Evolutionary conservation across 345 rosid genomes (phyloP).

Genomic region (Combretum micranthum): DNA sequence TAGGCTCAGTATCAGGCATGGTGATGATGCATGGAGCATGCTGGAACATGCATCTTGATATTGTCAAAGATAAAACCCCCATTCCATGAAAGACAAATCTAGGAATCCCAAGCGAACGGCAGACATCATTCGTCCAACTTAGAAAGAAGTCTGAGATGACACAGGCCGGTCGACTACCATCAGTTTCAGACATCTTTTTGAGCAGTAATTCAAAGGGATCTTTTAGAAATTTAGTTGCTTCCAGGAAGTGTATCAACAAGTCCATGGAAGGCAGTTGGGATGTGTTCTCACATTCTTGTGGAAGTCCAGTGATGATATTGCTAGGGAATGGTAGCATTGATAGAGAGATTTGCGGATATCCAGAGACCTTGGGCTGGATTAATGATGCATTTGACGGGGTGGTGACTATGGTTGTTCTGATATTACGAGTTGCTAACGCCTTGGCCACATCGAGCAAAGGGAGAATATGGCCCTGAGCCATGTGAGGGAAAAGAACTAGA

Average conservation of each 20-base stretch:
- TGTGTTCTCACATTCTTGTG: conserved; percentile 17
- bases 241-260: conserved; percentile 9
- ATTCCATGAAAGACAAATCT: conserved; percentile 16
- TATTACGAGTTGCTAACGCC: conserved; percentile 13
- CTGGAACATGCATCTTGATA: not conserved
- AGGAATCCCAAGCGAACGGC: conserved; percentile 15
- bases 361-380: not conserved
- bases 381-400: conserved; percentile 24
- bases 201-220: conserved; percentile 20
- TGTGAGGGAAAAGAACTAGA: conserved; percentile 29
- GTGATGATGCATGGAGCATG: not conserved
- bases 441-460: conserved; percentile 28
- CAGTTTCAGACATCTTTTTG: not conserved
- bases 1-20: not conserved
- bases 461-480: conserved; percentile 39
- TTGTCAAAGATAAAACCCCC: conserved; percentile 19
- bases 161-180: conserved; percentile 10
- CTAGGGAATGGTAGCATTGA: conserved; percentile 6
- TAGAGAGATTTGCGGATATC: not conserved
- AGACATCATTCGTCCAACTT: conserved; percentile 13
- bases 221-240: conserved; percentile 13
- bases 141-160: conserved; percentile 23
- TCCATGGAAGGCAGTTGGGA: conserved; percentile 19
- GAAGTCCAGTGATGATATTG: conserved; percentile 1
- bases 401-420: conserved; percentile 21